Base-by-base conservation (phyloP, 352 stramenopile genomes). In the Phytophthora pisi region DNA sequence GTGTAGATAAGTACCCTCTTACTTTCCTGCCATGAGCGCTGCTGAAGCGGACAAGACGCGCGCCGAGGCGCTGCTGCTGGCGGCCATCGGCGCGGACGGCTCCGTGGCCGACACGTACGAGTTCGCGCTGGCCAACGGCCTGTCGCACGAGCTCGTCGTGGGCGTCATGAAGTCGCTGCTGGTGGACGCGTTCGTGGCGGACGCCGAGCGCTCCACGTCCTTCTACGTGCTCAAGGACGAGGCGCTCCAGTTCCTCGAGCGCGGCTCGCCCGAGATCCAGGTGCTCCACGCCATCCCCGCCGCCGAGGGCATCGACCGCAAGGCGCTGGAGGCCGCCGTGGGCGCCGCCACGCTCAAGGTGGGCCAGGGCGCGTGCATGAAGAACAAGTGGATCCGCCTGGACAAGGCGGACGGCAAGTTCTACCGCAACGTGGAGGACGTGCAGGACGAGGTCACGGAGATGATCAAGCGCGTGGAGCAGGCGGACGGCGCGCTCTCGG, bases 371-470 rank as follows among this genome's bases (percentile, higher is more conserved):
- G 97, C 93, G 67, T 98, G 91, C 76, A 99, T 99, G 93, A 99
- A 99, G 82, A 98, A 98, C 81, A 98, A 97, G 70, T 99, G 97
- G 97, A 91, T 98, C 57, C 91, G 93, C 55, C 92, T 99, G 61
- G 92, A 98, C 78, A 96, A 96, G 67, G 82, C 84, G 26, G 81
- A 84, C n/a, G 86, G 82, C 20, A 95, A 96, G 68, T 81, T 98
- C 52, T 91, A 89, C 71, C 86, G 86, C 77, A 91, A 88, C 56
- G 84, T 89, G 6, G 84, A 90, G 8, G 52, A 75, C 6, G 75
- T 93, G 5, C 51, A 56, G 54, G 79, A 98, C 70, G 82, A 88
- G 9, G 75, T 89, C 6, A 86, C 89, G 40, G 81, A 90, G 42
- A 79, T 98, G 47, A 95, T 99, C 63, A 88, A 81, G 40, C 85